Percentiles rank a stretch among this genome's conserved stretches.
These are phyloP conservation scores for Boletus sp. DNA, from an alignment of 768 basidiomycete species.

Conservation along the genomic window DNA sequence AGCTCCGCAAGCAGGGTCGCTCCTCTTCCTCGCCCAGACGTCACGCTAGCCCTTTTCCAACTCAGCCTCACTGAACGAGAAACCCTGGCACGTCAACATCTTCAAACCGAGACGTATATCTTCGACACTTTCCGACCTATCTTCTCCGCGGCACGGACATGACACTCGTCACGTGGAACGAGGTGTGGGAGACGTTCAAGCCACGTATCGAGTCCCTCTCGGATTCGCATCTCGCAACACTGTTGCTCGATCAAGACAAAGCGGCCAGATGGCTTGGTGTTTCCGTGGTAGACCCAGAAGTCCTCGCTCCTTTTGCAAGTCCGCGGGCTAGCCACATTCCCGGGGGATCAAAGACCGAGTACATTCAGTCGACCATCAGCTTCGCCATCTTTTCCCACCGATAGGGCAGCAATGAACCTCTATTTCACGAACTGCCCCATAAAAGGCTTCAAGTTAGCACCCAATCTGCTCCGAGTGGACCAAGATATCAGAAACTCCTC, in stretches of 20 bases:
- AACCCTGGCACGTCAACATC: conserved; percentile 17
- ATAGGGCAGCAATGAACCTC: conserved; percentile 23
- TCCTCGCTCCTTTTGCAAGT: conserved; percentile 20
- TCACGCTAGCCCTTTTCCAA: conserved; percentile 10
- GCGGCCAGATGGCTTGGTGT: too few species aligned
- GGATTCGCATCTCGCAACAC: too few species aligned
- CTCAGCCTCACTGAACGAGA: conserved; percentile 21
- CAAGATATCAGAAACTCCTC: conserved; percentile 24
- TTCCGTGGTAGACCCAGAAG: conserved; percentile 20
- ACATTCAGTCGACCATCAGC: conserved; percentile 17
- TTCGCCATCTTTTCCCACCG: conserved; percentile 28
- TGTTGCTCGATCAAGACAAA: too few species aligned
- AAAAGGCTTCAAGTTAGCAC: conserved; percentile 12
- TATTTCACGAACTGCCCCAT: conserved; percentile 21
- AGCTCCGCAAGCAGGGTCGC: conserved; percentile 11
- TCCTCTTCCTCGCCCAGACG: conserved; percentile 22
- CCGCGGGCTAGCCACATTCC: background rate
- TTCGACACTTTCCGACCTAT: conserved; percentile 26
- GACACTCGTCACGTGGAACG: conserved; percentile 19
- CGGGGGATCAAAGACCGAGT: background rate
- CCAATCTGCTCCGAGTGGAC: conserved; percentile 15
- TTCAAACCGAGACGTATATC: conserved; percentile 19
- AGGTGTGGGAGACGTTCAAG: conserved; percentile 22
- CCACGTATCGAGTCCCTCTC: conserved; percentile 18
- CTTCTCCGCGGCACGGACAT: conserved; percentile 22